These are phyloP conservation scores for Immersiporthe knoxdaviesiana DNA, from an alignment of 2,329 filamentous ascomycete species.

Conservation along the genomic window DNA sequence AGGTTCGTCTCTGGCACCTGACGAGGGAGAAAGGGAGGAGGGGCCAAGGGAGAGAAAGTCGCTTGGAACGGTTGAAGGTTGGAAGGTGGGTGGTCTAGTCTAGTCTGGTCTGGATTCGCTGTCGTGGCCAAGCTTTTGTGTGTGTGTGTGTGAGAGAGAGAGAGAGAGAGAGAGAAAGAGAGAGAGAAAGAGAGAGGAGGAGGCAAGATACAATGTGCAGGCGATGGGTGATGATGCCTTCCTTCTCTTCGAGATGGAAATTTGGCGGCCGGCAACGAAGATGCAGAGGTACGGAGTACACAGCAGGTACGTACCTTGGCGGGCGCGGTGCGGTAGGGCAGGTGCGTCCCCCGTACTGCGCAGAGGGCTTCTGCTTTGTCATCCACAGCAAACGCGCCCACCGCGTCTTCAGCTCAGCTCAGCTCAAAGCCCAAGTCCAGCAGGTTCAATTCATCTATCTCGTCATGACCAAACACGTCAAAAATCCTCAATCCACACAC, in stretches of 20 bases:
- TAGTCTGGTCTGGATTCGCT: too few species aligned
- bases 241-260: not conserved
- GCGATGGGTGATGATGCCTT: not conserved
- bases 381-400: not conserved
- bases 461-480: not conserved
- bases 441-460: not conserved
- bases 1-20: not conserved
- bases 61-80: too few species aligned
- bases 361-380: not conserved
- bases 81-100: too few species aligned
- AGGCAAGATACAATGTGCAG: not conserved
- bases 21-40: not conserved
- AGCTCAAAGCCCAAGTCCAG: too few species aligned
- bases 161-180: too few species aligned
- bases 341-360: too few species aligned
- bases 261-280: constrained; percentile 12
- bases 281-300: too few species aligned
- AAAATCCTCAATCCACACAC: not conserved
- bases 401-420: not conserved
- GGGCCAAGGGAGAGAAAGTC: not conserved
- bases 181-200: too few species aligned
- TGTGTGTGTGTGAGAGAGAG: too few species aligned
- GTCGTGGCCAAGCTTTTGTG: not conserved
- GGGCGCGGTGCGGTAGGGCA: too few species aligned
- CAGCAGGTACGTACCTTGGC: not conserved